Percentiles rank a stretch among this genome's conserved stretches.
Conservation (phyloP, 768 basidiomycete species). For the Leucocoprinus birnbaumii region DNA sequence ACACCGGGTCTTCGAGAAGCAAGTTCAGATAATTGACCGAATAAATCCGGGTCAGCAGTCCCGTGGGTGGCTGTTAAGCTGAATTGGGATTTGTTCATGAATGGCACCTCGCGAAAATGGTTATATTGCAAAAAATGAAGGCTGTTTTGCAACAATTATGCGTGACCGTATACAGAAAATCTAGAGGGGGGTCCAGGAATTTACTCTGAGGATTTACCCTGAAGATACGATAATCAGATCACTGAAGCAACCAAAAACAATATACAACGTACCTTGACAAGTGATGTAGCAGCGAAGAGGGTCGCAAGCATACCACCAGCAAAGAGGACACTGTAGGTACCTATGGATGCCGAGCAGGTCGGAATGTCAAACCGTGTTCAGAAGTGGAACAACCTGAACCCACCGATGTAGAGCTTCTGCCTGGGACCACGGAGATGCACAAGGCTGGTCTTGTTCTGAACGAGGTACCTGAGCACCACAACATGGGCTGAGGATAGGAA, state of each 20-base stretch:
- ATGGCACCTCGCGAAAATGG: not conserved
- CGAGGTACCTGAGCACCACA: slow-evolving; percentile 3
- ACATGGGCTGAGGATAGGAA: slow-evolving; percentile 5
- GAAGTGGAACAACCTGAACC: not conserved
- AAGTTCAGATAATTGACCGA: not conserved
- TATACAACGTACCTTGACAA: slow-evolving; percentile 45
- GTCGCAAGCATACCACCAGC: slow-evolving; percentile 52
- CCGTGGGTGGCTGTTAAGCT: not conserved
- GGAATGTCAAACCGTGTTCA: not conserved
- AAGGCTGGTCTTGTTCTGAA: slow-evolving; percentile 43
- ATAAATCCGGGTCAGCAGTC: not conserved
- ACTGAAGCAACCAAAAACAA: not conserved
- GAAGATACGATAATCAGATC: not conserved
- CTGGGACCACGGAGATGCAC: slow-evolving; percentile 63
- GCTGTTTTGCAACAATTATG: slow-evolving; percentile 3
- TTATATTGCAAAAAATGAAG: slow-evolving; percentile 4
- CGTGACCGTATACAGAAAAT: not conserved
- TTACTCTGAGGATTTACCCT: slow-evolving; percentile 22
- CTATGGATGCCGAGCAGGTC: slow-evolving; percentile 29
- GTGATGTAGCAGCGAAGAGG: slow-evolving; percentile 43
- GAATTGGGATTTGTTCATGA: not conserved
- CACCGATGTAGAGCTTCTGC: slow-evolving; percentile 64
- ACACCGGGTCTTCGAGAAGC: not conserved
- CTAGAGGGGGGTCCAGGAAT: not conserved
- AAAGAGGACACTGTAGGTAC: slow-evolving; percentile 52